Base-by-base conservation (phyloP, 768 basidiomycete species). In the Termitomyces sp. region DNA sequence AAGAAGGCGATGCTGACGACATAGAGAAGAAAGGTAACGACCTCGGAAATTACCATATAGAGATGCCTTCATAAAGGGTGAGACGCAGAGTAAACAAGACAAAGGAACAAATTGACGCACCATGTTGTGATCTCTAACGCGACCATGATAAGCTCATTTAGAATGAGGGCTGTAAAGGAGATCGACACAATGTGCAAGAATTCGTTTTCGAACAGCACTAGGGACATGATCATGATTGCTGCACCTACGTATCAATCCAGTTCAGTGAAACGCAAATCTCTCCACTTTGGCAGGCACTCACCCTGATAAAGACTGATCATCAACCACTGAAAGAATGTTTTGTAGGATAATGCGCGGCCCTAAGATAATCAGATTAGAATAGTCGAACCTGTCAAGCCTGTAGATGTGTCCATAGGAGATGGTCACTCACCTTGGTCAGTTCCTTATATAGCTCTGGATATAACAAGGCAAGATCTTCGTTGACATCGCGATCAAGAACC, bases 381-480 rank as follows among this genome's bases (percentile, higher is more conserved):
- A 55, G 24, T 20, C 11, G 8, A 63, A n/a, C 11, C 12, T 12
- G 8, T 18, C 24, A 39, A 5, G 2, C 53, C 28, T 32, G 18
- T 4, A 32, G 7, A 42, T 16, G 42, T 42, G 62, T 44, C 42
- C 24, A 44, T 18, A 48, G 5, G 59, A 20, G 18, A 53, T 59
- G n/a, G 8, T 20, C 22, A 72, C 77, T 53, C 56, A 91, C 96
- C 89, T 98, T 98, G 24, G 93, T 96, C 64, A 98, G 76, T 65
- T 98, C 97, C 76, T 98, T 98, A 76, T 98, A 99, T 63, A 99
- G 74, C 76, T 99, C 97, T 0, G 97, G 97, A 75, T 98, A 99
- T 59, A 97, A 79, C 66, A 98, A 77, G 0, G 97, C 96, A 59
- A 98, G 74, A 75, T 98, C 94, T 73, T 98, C 94, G 71, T 88